Evolutionary conservation across 345 rosid genomes (phyloP), one percentile per base, ranked within the genome.

Genomic region (Clausena lansium): DNA sequence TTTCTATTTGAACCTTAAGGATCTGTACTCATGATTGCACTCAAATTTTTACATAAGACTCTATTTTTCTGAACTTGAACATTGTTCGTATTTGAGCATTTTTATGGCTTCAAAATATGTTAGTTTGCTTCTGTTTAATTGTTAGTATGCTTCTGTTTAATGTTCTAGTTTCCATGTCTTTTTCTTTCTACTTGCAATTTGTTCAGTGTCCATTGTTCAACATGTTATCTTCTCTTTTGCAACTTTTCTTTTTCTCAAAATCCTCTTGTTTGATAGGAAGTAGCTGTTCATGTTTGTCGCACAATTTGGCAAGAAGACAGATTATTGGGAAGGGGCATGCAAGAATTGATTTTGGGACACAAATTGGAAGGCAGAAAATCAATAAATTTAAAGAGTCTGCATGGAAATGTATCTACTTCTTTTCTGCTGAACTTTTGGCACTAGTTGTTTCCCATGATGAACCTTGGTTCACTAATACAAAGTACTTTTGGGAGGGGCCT

Each of bases 311-410:
- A 7, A 88, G 79, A 64, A 72, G 84, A 57, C 67, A 90, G 84
- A 85, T 93, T 52, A 87, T 90, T 76, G 94, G 95, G 33, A 86
- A 84, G 75, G 81, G 75, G 32, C 79, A 84, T 70, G 83, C 39
- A 28, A 50, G 69, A 33, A 45, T 68, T 75, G 87, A 89, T 76
- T 65, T 83, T 64, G 84, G 79, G 54, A 76, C 70, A 25, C 76
- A 39, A 27, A 87, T 85, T 76, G 85, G 76, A 76, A 82, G 82
- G 85, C 87, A 91, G 82, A 92, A 87, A 77, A 83, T 91, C 76
- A 77, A 80, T 27, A 93, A 93, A 79, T 95, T 95, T 80, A 91
- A 93, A 80, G 99, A 95, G 79, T 91, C 99, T 0, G 97, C 96
- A 2, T 95, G 98, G 99, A 95, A 95, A 86, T 93, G 91, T 81